Evolutionary conservation across 306 rosid species (phyloP).

Genomic region (Lathyrus sativus): DNA sequence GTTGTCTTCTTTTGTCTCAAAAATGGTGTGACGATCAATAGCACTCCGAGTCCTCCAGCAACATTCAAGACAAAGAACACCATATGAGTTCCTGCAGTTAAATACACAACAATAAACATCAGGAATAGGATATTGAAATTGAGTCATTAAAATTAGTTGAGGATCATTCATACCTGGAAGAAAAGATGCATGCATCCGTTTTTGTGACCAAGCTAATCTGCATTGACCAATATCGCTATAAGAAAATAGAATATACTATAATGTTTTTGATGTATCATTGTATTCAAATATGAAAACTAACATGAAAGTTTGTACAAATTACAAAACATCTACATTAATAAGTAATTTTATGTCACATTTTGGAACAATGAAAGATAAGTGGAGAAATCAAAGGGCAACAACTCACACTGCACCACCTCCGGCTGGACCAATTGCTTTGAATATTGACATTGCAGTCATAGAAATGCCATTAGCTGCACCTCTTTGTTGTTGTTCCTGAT

Average conservation of each 20-base stretch:
- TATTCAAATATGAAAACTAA: too few relatives aligned
- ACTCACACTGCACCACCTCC: constrained; percentile 80
- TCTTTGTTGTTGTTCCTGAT: constrained; percentile 73
- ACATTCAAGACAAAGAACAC: constrained; percentile 35
- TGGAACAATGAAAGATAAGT: background rate
- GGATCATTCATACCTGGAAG: constrained; percentile 30
- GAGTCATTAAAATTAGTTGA: background rate
- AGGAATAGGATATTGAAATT: too few relatives aligned
- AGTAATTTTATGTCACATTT: background rate
- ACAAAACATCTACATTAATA: background rate
- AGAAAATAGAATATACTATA: background rate
- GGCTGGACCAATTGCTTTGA: constrained; percentile 83
- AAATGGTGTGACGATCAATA: constrained; percentile 36
- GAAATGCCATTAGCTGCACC: constrained; percentile 83
- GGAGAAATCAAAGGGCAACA: background rate
- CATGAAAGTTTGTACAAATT: background rate
- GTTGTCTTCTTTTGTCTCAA: constrained; percentile 22
- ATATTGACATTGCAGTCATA: constrained; percentile 77
- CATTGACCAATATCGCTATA: constrained; percentile 8
- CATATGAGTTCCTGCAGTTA: constrained; percentile 24
- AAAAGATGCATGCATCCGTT: constrained; percentile 29
- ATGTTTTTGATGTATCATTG: background rate
- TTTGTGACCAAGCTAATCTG: constrained; percentile 38
- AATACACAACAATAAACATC: too few relatives aligned
- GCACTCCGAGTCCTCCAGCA: constrained; percentile 33